Evolutionary conservation across 2,329 filamentous ascomycete species (phyloP).

Genomic region (Sporothrix schenckii): DNA sequence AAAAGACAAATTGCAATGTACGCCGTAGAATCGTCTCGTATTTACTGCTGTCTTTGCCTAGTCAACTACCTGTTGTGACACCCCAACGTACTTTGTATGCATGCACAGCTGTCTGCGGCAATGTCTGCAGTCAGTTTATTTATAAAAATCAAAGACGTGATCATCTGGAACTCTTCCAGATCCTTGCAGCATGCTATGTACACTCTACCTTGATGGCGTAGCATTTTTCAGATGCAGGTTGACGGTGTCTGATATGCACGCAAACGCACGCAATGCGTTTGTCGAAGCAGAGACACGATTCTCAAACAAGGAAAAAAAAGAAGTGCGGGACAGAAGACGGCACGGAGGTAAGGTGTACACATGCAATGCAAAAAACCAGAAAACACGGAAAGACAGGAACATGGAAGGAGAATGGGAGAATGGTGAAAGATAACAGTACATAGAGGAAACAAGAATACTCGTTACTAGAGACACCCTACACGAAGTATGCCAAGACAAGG

Average conservation of each 20-base stretch:
- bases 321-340: background rate
- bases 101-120: background rate
- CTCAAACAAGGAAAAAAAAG: no score
- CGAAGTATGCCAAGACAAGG: conserved; percentile 16
- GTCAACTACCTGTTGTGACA: background rate
- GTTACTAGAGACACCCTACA: background rate
- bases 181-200: background rate
- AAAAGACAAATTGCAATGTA: background rate
- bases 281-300: background rate
- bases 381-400: background rate
- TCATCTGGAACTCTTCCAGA: background rate
- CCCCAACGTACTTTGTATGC: background rate
- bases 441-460: background rate
- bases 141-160: background rate
- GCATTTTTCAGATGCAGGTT: background rate
- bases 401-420: background rate
- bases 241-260: background rate
- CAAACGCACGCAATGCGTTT: background rate
- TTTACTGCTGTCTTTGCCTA: background rate
- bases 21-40: background rate
- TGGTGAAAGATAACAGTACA: background rate
- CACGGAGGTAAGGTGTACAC: background rate
- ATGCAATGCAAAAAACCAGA: background rate
- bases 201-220: background rate
- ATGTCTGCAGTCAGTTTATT: background rate